These are phyloP conservation scores for Phytophthora crassamura DNA, from an alignment of 352 stramenopile genomes.

Conservation along the genomic window DNA sequence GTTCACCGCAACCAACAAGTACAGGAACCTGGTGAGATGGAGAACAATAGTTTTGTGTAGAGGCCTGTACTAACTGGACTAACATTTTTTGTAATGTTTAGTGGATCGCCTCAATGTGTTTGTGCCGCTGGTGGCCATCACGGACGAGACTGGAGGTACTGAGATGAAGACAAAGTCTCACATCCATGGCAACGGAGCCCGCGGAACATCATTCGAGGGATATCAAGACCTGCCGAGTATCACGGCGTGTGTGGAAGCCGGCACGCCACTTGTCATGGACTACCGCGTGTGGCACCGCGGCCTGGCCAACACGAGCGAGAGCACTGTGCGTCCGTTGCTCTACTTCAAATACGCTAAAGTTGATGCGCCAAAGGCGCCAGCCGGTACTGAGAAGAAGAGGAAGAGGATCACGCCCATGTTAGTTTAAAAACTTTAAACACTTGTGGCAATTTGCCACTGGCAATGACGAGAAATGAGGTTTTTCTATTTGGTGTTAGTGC, in stretches of 20 bases:
- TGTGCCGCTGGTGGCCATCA: slow-evolving; percentile 66
- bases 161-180: slow-evolving; percentile 78
- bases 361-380: not conserved
- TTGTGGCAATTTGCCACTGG: not conserved
- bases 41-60: not conserved
- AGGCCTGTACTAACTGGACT: not conserved
- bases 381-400: slow-evolving; percentile 30
- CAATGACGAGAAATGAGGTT: not conserved
- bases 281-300: slow-evolving; percentile 84
- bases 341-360: slow-evolving; percentile 75
- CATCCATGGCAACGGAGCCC: slow-evolving; percentile 43
- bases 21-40: slow-evolving; percentile 56
- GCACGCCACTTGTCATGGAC: slow-evolving; percentile 77
- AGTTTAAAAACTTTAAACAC: slow-evolving; percentile 11
- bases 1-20: slow-evolving; percentile 59
- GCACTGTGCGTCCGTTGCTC: slow-evolving; percentile 58
- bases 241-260: slow-evolving; percentile 55
- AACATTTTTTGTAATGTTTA: slow-evolving; percentile 14
- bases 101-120: slow-evolving; percentile 83
- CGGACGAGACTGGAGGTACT: slow-evolving; percentile 53
- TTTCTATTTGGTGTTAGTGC: slow-evolving; percentile 20
- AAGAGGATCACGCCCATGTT: slow-evolving; percentile 47
- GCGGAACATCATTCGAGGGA: slow-evolving; percentile 51
- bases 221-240: slow-evolving; percentile 63
- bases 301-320: slow-evolving; percentile 52